Evolutionary conservation across 805 yeast genomes (phyloP).

Genomic region (Metschnikowia peoriensis): DNA sequence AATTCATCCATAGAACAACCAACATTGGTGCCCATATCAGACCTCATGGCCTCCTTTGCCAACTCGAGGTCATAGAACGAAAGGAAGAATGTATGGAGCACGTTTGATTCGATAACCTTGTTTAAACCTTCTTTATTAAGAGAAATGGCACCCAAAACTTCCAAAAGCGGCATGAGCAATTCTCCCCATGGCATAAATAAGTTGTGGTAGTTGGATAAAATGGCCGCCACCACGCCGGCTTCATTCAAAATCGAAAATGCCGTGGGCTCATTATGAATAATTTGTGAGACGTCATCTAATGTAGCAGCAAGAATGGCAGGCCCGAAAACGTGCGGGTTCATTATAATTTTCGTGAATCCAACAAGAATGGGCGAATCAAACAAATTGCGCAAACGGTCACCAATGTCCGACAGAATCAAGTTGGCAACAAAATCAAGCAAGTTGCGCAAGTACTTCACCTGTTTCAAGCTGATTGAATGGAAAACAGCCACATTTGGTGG

Average conservation of each 20-base stretch:
- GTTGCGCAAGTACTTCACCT: constrained; percentile 48
- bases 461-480: constrained; percentile 56
- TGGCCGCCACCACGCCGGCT: constrained; percentile 64
- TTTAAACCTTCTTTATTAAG: constrained; percentile 71
- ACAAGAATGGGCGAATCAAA: constrained; percentile 79
- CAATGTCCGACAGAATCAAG: constrained; percentile 68
- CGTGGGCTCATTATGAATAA: constrained; percentile 89
- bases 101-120: constrained; percentile 44
- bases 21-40: constrained; percentile 51
- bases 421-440: constrained; percentile 62
- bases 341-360: constrained; percentile 57
- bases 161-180: constrained; percentile 54
- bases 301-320: constrained; percentile 58
- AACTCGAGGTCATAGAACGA: constrained; percentile 48
- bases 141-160: constrained; percentile 78
- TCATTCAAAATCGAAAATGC: constrained; percentile 79
- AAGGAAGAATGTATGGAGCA: constrained; percentile 45
- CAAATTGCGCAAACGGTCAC: constrained; percentile 79
- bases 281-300: constrained; percentile 61
- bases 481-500: constrained; percentile 50
- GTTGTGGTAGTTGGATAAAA: constrained; percentile 54
- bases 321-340: constrained; percentile 63
- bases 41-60: constrained; percentile 51
- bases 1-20: constrained; percentile 77
- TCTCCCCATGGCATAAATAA: constrained; percentile 60